Evolutionary conservation across 1,284 basidiomycete species (phyloP).

Genomic region (Meripilus lineatus): DNA sequence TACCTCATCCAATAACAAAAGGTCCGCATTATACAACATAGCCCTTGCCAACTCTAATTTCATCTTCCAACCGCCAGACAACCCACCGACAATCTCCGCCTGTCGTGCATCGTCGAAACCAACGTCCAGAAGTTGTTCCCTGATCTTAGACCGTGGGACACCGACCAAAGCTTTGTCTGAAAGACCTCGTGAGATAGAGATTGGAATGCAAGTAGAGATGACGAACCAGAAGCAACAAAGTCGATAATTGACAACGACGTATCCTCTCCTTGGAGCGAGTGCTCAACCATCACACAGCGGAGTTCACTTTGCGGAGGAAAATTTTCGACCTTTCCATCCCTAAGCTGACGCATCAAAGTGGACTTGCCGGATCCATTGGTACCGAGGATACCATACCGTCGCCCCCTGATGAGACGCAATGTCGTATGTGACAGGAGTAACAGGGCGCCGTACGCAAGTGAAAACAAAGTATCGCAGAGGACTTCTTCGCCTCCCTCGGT

Average conservation of each 20-base stretch:
- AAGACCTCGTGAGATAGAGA: conserved; percentile 4
- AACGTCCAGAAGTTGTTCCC: conserved; percentile 76
- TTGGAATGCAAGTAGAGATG: conserved; percentile 7
- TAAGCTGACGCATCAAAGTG: conserved; percentile 93
- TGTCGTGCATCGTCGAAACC: conserved; percentile 92
- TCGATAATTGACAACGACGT: conserved; percentile 77
- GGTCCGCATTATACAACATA: conserved; percentile 96
- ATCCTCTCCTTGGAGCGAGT: conserved; percentile 92
- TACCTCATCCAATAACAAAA: conserved; percentile 85
- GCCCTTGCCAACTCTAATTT: conserved; percentile 89
- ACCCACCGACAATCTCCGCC: conserved; percentile 79
- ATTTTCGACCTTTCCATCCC: conserved; percentile 93
- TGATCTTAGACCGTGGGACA: conserved; percentile 65
- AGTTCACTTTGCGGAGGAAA: conserved; percentile 89
- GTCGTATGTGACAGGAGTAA: conserved; percentile 94
- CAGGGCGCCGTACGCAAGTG: conserved; percentile 94
- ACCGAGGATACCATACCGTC: conserved; percentile 93
- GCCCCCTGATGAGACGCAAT: conserved; percentile 86
- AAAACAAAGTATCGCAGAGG: conserved; percentile 92
- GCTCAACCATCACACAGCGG: conserved; percentile 93
- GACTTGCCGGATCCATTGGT: conserved; percentile 96
- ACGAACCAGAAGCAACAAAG: conserved; percentile 77
- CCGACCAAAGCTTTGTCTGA: conserved; percentile 58
- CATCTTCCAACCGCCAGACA: conserved; percentile 99
- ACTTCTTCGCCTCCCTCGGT: conserved; percentile 79